Evolutionary conservation across 1,284 basidiomycete species (phyloP), one percentile per base, ranked within the genome.

Genomic region (Moesziomyces sp.): DNA sequence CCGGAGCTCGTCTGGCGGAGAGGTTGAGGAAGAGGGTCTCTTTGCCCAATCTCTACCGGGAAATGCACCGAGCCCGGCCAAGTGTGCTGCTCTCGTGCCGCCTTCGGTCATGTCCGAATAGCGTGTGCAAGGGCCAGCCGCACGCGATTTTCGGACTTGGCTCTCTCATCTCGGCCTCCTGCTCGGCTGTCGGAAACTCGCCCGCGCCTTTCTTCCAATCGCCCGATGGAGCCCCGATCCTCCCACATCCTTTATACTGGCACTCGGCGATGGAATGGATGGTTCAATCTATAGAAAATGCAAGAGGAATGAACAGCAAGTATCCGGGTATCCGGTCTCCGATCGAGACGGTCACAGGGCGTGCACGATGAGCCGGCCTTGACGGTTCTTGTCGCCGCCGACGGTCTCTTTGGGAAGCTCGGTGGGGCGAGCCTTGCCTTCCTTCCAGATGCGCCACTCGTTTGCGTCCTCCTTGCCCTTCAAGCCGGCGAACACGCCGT

Each of bases 381-480:
- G 19, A 11, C 66, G 46, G 24, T 57, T 54, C 7, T 51, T 56
- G 44, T 67, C 70, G 46, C 43, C 52, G 24, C 58, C 57, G 5
- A 55, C 11, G 24, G 21, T 40, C 19, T 43, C 16, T n/a, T 46
- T 48, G 21, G 52, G 52, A 46, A 57, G 23, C 19, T 53, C 57
- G 21, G 26, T 35, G 1, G 70, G 70, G 10, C 42, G 45, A 5
- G 66, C 43, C 28, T 48, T 53, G 19, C 71, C 71, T 30, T 74
- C 66, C 56, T 60, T 65, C 71, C 71, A 74, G 6, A 69, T 26
- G 35, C 71, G 57, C 71, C 71, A 74, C 18, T 46, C 57, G 13
- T 30, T 19, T 14, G n/a, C 44, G 28, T 67, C 61, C 24, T 60
- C 57, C 16, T 58, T 45, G 35, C 52, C 58, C 52, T 58, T 59